phyloP scores from a whole-genome alignment of 192 early-diverging fungal species.

The Lunasporangiospora selenospora region DNA sequence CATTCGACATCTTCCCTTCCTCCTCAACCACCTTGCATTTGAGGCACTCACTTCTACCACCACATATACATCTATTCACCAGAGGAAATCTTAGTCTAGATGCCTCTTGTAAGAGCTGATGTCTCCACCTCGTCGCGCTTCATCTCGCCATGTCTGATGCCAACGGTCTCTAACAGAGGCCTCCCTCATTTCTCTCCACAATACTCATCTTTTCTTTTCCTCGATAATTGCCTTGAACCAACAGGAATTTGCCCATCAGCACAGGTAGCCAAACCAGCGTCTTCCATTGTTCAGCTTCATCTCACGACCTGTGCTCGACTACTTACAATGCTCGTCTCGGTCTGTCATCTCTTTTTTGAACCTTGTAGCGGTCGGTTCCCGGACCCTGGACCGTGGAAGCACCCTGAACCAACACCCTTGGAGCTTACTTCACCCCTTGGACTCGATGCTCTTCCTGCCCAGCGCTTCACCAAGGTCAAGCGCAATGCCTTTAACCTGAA shows the following conservation, averaged over 20 bases:
- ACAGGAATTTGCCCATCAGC: slow-evolving; percentile 65
- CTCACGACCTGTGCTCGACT: background rate
- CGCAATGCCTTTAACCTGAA: slow-evolving; percentile 86
- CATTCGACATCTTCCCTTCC: too few relatives aligned
- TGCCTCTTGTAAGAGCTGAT: too few relatives aligned
- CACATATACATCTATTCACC: background rate
- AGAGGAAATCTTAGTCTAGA: too few relatives aligned
- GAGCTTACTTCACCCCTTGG: slow-evolving; percentile 66
- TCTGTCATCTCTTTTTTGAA: background rate
- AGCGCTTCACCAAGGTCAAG: slow-evolving; percentile 72
- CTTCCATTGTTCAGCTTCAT: background rate
- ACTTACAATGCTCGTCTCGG: background rate
- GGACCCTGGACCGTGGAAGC: slow-evolving; percentile 87
- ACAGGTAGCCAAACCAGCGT: slow-evolving; percentile 48
- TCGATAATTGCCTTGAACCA: background rate
- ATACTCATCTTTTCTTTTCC: background rate
- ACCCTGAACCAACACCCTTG: slow-evolving; percentile 67
- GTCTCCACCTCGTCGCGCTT: too few relatives aligned
- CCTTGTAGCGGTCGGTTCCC: slow-evolving; percentile 63
- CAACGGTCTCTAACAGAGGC: background rate
- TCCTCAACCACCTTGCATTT: too few relatives aligned
- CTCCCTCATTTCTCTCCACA: slow-evolving; percentile 1
- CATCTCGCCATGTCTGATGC: too few relatives aligned
- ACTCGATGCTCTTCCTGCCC: slow-evolving; percentile 73
- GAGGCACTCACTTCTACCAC: too few relatives aligned